Evolutionary conservation across 2,329 filamentous ascomycete genomes (phyloP), one percentile per base, ranked within the genome.

Genomic region (Ophiostoma fasciatum): DNA sequence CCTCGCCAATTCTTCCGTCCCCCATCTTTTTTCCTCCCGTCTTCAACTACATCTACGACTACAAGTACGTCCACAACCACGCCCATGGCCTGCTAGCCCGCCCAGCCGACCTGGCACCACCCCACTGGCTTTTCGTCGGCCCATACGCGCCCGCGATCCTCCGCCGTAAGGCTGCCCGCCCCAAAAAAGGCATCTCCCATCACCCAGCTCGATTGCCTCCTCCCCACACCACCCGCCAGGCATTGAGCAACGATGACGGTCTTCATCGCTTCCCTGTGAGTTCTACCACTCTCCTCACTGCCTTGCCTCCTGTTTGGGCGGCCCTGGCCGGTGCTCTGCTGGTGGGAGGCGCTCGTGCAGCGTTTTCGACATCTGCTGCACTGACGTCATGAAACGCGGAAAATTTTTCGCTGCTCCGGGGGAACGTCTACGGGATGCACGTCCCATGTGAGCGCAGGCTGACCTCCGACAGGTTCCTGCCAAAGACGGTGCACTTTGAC

Each of bases 401-500:
- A 31, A 33, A 36, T 43, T 36, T n/a, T n/a, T n/a, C n/a, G n/a
- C n/a, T n/a, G n/a, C n/a, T n/a, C n/a, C n/a, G n/a, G n/a, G n/a
- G n/a, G n/a, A n/a, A n/a, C n/a, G n/a, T n/a, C n/a, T n/a, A n/a
- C n/a, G n/a, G n/a, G n/a, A n/a, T n/a, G n/a, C n/a, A n/a, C n/a
- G n/a, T n/a, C n/a, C n/a, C n/a, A n/a, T n/a, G n/a, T n/a, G n/a
- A n/a, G n/a, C n/a, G n/a, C n/a, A n/a, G n/a, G 23, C 23, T 25
- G 13, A 28, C 9, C 4, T 15, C 20, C 13, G 17, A n/a, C 52
- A 94, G 87, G 39, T 94, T 94, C 54, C 71, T 94, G 25, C 88
- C 88, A 23, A 87, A 93, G 56, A 96, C 88, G 28, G 68, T 94
- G 50, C 78, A 93, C 56, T 96, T 96, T 56, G 77, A 78, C 47